Percentiles rank a stretch among this genome's conserved stretches.
Conservation (phyloP, 352 stramenopile genomes). For the Globisporangium ultimum region DNA sequence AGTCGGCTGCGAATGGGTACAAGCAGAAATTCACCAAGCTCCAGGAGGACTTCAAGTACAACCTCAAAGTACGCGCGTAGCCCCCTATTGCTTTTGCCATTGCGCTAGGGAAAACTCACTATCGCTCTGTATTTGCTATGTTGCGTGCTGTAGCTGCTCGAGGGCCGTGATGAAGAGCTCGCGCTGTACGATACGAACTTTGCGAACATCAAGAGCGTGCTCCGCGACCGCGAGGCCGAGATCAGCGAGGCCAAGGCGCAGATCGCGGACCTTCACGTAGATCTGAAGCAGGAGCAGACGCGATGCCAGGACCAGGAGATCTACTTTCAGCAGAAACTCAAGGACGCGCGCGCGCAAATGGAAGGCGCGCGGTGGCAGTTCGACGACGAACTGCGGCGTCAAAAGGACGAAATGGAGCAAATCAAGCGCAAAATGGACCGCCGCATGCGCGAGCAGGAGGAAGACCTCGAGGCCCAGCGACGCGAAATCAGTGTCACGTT, state of each 20-base stretch:
- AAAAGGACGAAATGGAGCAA: slow-evolving; percentile 62
- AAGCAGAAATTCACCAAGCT: slow-evolving; percentile 84
- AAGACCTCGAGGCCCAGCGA: slow-evolving; percentile 72
- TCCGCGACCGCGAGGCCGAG: slow-evolving; percentile 73
- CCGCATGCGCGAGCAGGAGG: slow-evolving; percentile 66
- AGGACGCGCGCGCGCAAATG: slow-evolving; percentile 67
- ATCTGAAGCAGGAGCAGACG: slow-evolving; percentile 48
- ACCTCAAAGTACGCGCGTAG: slow-evolving; percentile 61
- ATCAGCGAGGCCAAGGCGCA: slow-evolving; percentile 63
- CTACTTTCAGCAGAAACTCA: slow-evolving; percentile 70
- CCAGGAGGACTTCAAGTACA: slow-evolving; percentile 93
- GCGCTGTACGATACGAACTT: slow-evolving; percentile 87
- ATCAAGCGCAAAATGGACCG: slow-evolving; percentile 45
- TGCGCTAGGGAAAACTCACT: not conserved
- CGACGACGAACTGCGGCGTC: slow-evolving; percentile 63
- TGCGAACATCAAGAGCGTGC: slow-evolving; percentile 59
- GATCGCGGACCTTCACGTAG: slow-evolving; percentile 43
- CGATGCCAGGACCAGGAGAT: slow-evolving; percentile 41
- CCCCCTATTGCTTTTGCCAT: too few relatives aligned
- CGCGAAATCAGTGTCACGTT: slow-evolving; percentile 72
- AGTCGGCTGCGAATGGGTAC: slow-evolving; percentile 35
- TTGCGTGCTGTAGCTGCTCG: slow-evolving; percentile 42
- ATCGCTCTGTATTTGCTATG: not conserved
- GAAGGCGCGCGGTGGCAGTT: slow-evolving; percentile 72
- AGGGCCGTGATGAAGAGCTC: slow-evolving; percentile 89